phyloP scores from a whole-genome alignment of 305 asterid species.

The Solanum aculeatissimum region DNA sequence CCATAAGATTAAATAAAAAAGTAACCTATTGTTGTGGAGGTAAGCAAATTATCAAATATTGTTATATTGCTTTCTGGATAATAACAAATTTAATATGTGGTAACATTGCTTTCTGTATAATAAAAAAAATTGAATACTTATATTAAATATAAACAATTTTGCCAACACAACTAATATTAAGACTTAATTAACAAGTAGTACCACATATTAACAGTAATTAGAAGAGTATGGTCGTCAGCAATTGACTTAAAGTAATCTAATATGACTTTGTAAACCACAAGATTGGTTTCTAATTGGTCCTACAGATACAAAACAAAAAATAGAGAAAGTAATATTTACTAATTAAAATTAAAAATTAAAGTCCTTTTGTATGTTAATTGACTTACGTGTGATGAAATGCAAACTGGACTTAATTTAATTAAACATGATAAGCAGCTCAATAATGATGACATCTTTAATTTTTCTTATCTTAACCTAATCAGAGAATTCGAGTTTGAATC shows the following conservation, averaged over 20 bases:
- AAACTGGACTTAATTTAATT: neutral
- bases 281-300: neutral
- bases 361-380: neutral
- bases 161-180: neutral
- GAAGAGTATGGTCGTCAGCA: neutral
- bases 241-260: neutral
- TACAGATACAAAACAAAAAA: neutral
- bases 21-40: neutral
- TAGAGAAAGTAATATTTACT: neutral
- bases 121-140: neutral
- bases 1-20: neutral
- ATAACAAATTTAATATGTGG: neutral
- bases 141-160: neutral
- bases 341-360: neutral
- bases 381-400: neutral
- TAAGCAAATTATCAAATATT: neutral
- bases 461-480: neutral
- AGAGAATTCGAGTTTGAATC: accelerated
- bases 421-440: neutral
- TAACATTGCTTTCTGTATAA: neutral
- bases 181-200: neutral
- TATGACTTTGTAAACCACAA: neutral
- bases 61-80: neutral
- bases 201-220: neutral
- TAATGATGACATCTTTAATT: neutral